Base-by-base conservation (phyloP, 208 protist species). In the Crithidia fasciculata region DNA sequence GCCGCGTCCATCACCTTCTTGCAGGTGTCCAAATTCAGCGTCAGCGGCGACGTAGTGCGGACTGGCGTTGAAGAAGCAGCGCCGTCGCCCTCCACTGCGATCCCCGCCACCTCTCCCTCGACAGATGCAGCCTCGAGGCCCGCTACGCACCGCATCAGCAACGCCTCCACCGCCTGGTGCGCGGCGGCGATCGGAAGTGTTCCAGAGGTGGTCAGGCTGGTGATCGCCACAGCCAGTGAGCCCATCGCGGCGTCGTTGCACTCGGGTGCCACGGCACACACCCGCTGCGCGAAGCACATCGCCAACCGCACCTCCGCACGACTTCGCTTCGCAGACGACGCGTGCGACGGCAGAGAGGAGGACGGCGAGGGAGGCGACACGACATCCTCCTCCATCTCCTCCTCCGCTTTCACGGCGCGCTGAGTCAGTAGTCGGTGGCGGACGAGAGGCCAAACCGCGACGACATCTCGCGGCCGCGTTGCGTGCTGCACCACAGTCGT, bases 191-290 rank as follows among this genome's bases (percentile, higher is more conserved):
- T 28, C 3, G 61, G 63, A 18, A 74, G 39, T 53, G 56, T 60
- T 7, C 74, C 67, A 5, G 68, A 67, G 7, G 54, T 19, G 12
- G 43, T 50, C 15, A 90, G 57, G 39, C 58, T 58, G 2, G 76
- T 56, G 18, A 82, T 55, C 12, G 50, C 44, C 16, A 74, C 71
- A 4, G 83, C 72, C 37, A 93, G 74, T 39, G 71, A 68, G 8
- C 72, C 77, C 49, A 89, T 9, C 63, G 83, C 78, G 41, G 41
- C 18, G 8, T 61, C 58, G 36, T 54, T 84, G 69, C 82, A 84
- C 58, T 68, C 19, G 12, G 50, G 44, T 4, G 71, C 71, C 40
- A 76, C 36, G 28, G 8, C 16, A 6, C 40, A 15, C 9, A 74
- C 72, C 49, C 59, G 52, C 36, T 39, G 16, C 9, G 64, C 69